A percentile compares a stretch with the other conserved stretches of the same genome.
phyloP scores from a whole-genome alignment of 2,329 filamentous ascomycete species.

The Arthrobotrys conoides region DNA sequence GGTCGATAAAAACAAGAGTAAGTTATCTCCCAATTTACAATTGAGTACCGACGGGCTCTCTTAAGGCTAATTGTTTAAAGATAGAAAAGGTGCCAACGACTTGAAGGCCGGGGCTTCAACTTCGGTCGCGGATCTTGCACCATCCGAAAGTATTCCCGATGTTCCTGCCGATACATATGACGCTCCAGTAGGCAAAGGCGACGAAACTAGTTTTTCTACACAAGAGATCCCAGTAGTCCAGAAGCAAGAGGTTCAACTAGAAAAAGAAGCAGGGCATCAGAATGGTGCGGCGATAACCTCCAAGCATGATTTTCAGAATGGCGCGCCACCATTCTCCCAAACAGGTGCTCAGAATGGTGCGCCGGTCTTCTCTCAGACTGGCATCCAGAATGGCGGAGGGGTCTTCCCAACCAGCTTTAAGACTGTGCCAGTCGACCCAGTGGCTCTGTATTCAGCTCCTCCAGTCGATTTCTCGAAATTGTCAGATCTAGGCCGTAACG shows the following conservation, averaged over 20 bases:
- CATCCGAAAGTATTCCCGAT: constrained; percentile 6
- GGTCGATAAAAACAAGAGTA: constrained; percentile 26
- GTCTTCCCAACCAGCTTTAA: background rate
- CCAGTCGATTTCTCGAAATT: background rate
- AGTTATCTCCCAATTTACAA: background rate
- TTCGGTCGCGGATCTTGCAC: background rate
- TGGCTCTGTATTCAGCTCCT: background rate
- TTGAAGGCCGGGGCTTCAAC: constrained; percentile 15
- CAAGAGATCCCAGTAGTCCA: background rate
- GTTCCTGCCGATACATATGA: constrained; percentile 10
- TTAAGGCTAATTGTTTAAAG: background rate
- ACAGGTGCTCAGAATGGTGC: background rate
- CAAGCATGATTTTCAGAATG: background rate
- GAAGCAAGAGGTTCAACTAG: background rate
- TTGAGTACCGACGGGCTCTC: background rate
- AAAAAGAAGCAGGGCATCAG: background rate
- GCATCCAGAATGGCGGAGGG: background rate
- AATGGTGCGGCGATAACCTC: background rate
- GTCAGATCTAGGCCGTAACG: background rate
- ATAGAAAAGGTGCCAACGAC: constrained; percentile 1
- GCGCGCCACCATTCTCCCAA: background rate
- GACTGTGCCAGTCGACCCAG: background rate
- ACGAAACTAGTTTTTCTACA: background rate
- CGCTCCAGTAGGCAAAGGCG: background rate
- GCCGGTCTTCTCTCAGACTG: background rate